Evolutionary conservation across 2,329 filamentous ascomycete genomes (phyloP).

Genomic region (Xylariaceae sp.): DNA sequence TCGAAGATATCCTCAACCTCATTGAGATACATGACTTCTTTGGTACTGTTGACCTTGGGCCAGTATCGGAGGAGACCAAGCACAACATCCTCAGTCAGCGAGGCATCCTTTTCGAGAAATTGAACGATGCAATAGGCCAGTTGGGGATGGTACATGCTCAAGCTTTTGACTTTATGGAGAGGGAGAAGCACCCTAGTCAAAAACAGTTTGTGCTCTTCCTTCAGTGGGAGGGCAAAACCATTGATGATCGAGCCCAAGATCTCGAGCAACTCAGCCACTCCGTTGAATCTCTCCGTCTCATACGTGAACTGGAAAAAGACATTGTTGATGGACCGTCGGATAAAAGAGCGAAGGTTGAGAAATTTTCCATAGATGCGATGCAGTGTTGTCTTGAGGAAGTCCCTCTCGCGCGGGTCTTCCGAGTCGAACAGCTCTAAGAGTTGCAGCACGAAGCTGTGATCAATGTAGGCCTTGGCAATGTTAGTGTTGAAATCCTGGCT

Average conservation of each 20-base stretch:
- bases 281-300: slow-evolving; percentile 97
- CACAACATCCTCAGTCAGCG: slow-evolving; percentile 95
- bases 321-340: slow-evolving; percentile 97
- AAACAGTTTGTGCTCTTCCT: slow-evolving; percentile 98
- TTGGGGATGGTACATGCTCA: slow-evolving; percentile 99
- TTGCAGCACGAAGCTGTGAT: slow-evolving; percentile 95
- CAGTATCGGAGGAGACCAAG: slow-evolving; percentile 92
- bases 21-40: slow-evolving; percentile 99
- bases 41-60: slow-evolving; percentile 99
- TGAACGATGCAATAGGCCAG: slow-evolving; percentile 98
- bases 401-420: slow-evolving; percentile 91
- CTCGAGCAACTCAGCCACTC: slow-evolving; percentile 92
- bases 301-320: slow-evolving; percentile 99
- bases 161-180: slow-evolving; percentile 94
- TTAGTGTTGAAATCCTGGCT: slow-evolving; percentile 99
- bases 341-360: slow-evolving; percentile 93
- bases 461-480: slow-evolving; percentile 97
- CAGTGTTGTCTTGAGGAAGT: slow-evolving; percentile 96
- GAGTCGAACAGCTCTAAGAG: slow-evolving; percentile 98
- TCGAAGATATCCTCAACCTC: slow-evolving; percentile 99
- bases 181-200: slow-evolving; percentile 88
- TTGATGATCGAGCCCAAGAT: slow-evolving; percentile 99
- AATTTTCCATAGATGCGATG: slow-evolving; percentile 99
- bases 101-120: slow-evolving; percentile 96
- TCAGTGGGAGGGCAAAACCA: slow-evolving; percentile 90